Evolutionary conservation across 768 basidiomycete genomes (phyloP), one percentile per base, ranked within the genome.

Genomic region (Termitomyces sp.): DNA sequence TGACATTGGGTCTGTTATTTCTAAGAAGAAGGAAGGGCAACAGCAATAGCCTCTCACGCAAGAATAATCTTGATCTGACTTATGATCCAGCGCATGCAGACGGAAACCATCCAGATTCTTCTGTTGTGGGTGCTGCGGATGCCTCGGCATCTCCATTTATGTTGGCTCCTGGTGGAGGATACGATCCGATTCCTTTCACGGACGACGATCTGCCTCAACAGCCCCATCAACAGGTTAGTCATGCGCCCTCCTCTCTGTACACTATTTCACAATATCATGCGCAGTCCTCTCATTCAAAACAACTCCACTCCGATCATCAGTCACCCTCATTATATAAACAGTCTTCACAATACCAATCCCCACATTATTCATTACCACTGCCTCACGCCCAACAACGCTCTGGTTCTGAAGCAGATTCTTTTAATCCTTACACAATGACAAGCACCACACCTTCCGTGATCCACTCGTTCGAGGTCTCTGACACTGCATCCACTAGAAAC

Each of bases 1-100:
- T 81, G 30, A 77, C 78, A 3, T 68, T 87, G 17, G 78, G 73
- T 8, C 63, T 82, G 9, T 85, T 81, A 65, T 82, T 75, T 70
- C 61, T 85, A 56, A 70, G 63, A 66, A 78, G 61, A 62, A 71
- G 44, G 45, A 66, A 66, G 31, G 66, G 71, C 62, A 55, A 67
- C 26, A 64, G 62, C 17, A 60, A 51, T 46, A 55, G 66, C 30
- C 71, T 70, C 52, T 57, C 71, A 45, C 67, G 68, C 21, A 57
- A 57, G 30, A 72, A 75, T 12, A 67, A 69, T 37, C 51, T 76
- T 48, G 79, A 81, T 58, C 68, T 80, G 31, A 67, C 67, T 42
- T 72, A 75, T 41, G 70, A 73, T 49, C 68, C 73, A 37, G 55
- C 55, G 44, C 52, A 52, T 51, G 41, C 48, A 35, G 56, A 52